phyloP scores from a whole-genome alignment of 768 basidiomycete species.

The Phlebiopsis gigantea region DNA sequence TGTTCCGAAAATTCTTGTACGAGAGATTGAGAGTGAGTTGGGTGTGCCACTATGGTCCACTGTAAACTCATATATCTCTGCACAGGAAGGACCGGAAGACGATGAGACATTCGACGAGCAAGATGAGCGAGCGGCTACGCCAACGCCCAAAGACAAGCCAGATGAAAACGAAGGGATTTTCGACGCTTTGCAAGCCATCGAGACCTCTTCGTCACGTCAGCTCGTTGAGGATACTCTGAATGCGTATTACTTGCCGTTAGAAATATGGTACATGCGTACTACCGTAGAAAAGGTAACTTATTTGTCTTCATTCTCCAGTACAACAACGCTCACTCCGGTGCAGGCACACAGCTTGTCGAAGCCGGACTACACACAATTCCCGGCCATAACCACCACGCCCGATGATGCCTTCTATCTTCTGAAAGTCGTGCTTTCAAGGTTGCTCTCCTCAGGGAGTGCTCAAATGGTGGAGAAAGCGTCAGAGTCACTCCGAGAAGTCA shows the following conservation, averaged over 20 bases:
- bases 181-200: slow-evolving; percentile 28
- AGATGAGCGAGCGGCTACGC: not conserved
- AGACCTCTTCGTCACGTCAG: slow-evolving; percentile 46
- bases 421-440: slow-evolving; percentile 73
- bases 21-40: slow-evolving; percentile 58
- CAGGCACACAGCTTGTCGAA: slow-evolving; percentile 87
- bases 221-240: slow-evolving; percentile 63
- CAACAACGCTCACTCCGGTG: not conserved
- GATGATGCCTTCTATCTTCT: slow-evolving; percentile 97
- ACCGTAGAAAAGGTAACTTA: slow-evolving; percentile 78
- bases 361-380: slow-evolving; percentile 60
- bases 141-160: not conserved
- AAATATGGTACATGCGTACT: slow-evolving; percentile 85
- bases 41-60: not conserved
- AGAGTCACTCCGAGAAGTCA: slow-evolving; percentile 59
- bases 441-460: slow-evolving; percentile 73
- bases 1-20: slow-evolving; percentile 84
- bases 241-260: slow-evolving; percentile 82
- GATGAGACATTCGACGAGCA: not conserved
- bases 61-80: not conserved
- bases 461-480: slow-evolving; percentile 53
- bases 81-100: not conserved
- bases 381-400: slow-evolving; percentile 67
- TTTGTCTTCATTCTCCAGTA: not conserved
- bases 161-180: slow-evolving; percentile 1